Evolutionary conservation across 2,329 filamentous ascomycete genomes (phyloP), one percentile per base, ranked within the genome.

Genomic region (Ophiostoma angusticollis): DNA sequence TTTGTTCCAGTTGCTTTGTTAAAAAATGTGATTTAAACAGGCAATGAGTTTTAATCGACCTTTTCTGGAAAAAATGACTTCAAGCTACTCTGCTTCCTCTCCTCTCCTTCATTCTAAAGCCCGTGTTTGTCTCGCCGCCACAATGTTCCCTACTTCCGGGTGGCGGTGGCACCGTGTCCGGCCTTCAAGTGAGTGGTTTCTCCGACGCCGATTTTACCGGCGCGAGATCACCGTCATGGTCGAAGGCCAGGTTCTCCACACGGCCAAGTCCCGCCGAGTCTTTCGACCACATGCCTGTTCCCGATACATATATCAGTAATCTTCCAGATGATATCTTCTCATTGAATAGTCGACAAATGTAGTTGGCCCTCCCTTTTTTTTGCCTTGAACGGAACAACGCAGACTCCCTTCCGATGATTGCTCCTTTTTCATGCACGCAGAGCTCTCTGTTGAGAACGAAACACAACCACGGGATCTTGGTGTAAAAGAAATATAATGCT

Each of bases 191-290:
- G n/a, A n/a, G n/a, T n/a, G n/a, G n/a, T n/a, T n/a, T n/a, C n/a
- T n/a, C n/a, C 53, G 73, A 80, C 21, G 71, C 72, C 3, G 65
- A 81, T 49, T 82, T 81, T 50, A 81, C 50, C 68, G 67, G 37
- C 59, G 68, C 22, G 74, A 73, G n/a, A 79, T 74, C 0, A 81
- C 78, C 1, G 83, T 82, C 63, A 79, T 75, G 58, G 64, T 82
- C 18, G 76, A 78, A 45, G 78, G 83, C 58, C 82, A 78, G 78
- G 64, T 83, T 25, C 60, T 68, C 0, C 77, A 80, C 51, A 82
- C 77, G 0, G 78, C 78, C 0, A 71, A 68, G 36, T n/a, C n/a
- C n/a, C n/a, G n/a, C n/a, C n/a, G n/a, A n/a, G 65, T 77, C 32
- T 81, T 82, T 45, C n/a, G 62, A 70, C 45, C 64, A 62, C 6